Evolutionary conservation across 306 rosid genomes (phyloP).

Genomic region (Aeschynomene evenia): DNA sequence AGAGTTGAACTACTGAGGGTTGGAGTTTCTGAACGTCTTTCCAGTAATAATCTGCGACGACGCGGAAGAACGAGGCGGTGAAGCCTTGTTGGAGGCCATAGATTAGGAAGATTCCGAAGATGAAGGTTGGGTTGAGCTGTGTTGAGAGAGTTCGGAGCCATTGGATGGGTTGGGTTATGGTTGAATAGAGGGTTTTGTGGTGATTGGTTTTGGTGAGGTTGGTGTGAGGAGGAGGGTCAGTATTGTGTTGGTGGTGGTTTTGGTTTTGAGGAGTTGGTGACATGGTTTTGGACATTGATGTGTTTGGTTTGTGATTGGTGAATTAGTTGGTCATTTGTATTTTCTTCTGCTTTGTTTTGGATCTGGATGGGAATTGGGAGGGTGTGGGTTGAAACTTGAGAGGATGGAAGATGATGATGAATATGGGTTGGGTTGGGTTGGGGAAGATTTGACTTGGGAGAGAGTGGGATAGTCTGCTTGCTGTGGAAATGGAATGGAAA

Average conservation of each 20-base stretch:
- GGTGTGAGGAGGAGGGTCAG: not conserved
- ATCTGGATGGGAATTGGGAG: not conserved
- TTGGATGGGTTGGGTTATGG: conserved; percentile 38
- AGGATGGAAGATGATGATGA: not conserved
- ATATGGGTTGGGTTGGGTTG: too few relatives aligned
- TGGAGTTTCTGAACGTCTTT: conserved; percentile 67
- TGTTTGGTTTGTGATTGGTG: too few relatives aligned
- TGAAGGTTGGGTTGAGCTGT: conserved; percentile 43
- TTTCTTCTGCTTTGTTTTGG: too few relatives aligned
- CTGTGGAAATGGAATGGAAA: not conserved
- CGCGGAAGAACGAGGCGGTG: conserved; percentile 54
- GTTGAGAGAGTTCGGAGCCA: conserved; percentile 55
- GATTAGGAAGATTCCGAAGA: conserved; percentile 47
- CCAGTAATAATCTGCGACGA: conserved; percentile 72
- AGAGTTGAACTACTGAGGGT: conserved; percentile 63
- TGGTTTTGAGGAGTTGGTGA: not conserved
- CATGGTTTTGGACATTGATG: not conserved
- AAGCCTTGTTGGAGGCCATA: conserved; percentile 73
- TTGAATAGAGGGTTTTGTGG: not conserved
- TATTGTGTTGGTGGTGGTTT: not conserved
- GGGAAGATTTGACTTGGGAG: not conserved
- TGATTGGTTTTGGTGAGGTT: not conserved
- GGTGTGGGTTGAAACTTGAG: not conserved
- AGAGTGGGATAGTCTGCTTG: not conserved
- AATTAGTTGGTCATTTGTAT: too few relatives aligned